A percentile compares a stretch with the other conserved stretches of the same genome.
Evolutionary conservation across 2,329 filamentous ascomycete genomes (phyloP).

Genomic region (Trichocomaceae sp.): DNA sequence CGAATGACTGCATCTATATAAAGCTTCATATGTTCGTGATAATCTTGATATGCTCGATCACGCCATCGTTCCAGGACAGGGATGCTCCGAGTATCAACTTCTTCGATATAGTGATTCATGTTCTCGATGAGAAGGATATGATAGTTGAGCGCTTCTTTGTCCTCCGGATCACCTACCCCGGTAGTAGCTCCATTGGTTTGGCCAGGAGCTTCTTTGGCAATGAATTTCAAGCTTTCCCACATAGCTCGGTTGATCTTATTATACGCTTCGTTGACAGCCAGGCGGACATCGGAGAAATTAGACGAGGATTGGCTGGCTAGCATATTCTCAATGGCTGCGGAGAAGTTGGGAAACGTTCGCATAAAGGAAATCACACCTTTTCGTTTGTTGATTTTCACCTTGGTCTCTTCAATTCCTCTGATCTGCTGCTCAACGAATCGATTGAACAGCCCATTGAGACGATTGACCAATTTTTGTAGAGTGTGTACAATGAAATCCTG

Average conservation of each 20-base stretch:
- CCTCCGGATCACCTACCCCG: constrained; percentile 62
- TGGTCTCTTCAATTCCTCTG: constrained; percentile 92
- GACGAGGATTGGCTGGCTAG: constrained; percentile 49
- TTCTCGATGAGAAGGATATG: constrained; percentile 97
- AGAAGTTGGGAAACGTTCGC: constrained; percentile 83
- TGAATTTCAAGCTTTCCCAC: constrained; percentile 95
- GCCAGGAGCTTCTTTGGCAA: constrained; percentile 64
- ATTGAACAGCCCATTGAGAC: constrained; percentile 67
- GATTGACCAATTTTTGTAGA: constrained; percentile 71
- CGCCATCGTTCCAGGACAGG: constrained; percentile 78
- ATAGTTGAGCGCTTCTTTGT: constrained; percentile 95
- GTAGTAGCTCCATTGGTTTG: constrained; percentile 48
- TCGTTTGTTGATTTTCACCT: constrained; percentile 97
- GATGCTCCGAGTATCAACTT: constrained; percentile 69
- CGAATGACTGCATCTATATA: constrained; percentile 87
- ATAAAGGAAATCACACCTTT: constrained; percentile 96
- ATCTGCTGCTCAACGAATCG: constrained; percentile 94
- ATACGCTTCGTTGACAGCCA: constrained; percentile 80
- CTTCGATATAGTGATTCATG: constrained; percentile 95
- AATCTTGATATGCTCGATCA: constrained; percentile 67
- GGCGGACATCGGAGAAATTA: constrained; percentile 60
- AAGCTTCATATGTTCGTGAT: constrained; percentile 76
- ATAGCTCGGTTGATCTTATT: constrained; percentile 84
- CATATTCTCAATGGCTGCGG: constrained; percentile 77
- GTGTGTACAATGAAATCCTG: constrained; percentile 82